These are phyloP conservation scores for Peronosclerospora sorghi DNA, from an alignment of 352 stramenopile genomes.

Conservation along the genomic window DNA sequence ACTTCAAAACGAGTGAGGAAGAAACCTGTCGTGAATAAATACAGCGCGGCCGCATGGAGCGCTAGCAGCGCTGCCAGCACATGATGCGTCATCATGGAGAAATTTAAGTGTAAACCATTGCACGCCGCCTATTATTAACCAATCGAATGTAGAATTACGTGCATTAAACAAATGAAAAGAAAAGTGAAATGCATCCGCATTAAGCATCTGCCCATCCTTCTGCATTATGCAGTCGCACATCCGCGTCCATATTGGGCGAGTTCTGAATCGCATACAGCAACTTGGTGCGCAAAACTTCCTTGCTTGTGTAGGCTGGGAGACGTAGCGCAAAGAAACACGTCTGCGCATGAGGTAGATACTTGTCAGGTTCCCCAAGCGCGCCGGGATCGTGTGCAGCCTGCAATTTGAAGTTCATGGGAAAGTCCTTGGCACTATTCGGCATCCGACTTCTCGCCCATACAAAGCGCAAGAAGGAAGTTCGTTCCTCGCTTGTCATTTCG, in stretches of 20 bases:
- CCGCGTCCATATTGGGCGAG: constrained; percentile 92
- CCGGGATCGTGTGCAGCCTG: constrained; percentile 76
- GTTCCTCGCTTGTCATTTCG: constrained; percentile 92
- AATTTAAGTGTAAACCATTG: no score
- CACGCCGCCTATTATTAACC: no score
- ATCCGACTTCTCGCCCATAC: constrained; percentile 95
- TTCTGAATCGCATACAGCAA: constrained; percentile 92
- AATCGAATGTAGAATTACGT: not conserved
- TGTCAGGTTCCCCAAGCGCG: constrained; percentile 62
- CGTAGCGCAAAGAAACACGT: constrained; percentile 99
- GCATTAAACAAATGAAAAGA: not conserved
- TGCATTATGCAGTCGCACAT: constrained; percentile 86
- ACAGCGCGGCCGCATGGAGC: constrained; percentile 45
- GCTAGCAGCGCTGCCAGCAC: constrained; percentile 26
- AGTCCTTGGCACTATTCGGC: constrained; percentile 94
- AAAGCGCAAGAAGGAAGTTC: constrained; percentile 95
- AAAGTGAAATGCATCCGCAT: not conserved
- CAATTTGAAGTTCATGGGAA: constrained; percentile 92
- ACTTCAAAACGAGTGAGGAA: constrained; percentile 86
- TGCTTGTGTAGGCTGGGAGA: constrained; percentile 90
- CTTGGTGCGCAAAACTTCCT: constrained; percentile 77
- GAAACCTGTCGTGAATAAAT: constrained; percentile 81
- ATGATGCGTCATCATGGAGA: constrained; percentile 10
- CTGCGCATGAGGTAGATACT: constrained; percentile 95
- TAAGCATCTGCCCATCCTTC: constrained; percentile 83